Base-by-base conservation (phyloP, 2,329 filamentous ascomycete genomes). In the Cryphonectria radicalis region DNA sequence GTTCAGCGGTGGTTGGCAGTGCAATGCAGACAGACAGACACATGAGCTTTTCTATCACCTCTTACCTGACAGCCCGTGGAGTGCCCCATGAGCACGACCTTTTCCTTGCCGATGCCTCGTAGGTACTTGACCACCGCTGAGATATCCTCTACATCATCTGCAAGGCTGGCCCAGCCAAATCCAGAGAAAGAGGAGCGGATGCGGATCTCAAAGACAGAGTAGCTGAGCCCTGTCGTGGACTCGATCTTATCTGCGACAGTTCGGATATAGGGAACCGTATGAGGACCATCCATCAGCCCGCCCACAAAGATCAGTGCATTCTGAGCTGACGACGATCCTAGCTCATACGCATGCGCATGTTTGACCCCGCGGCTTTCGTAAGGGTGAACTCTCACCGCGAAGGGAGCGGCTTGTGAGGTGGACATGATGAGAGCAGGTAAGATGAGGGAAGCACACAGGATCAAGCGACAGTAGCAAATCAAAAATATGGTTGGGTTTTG, bases 261-360 rank as follows among this genome's bases (percentile, higher is more conserved):
- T 6, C 84, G 82, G 64, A 84, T 81, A 72, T 92, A 93, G 0
- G 85, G 81, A 11, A 92, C 85, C 0, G 89, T 90, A 73, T 92
- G 88, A 71, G 91, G 88, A 1, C 91, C 91, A 79, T 93, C 92
- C 53, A 86, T 86, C 22, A 94, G 86, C 50, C 92, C 92, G 73
- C 90, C 91, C 73, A 93, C 86, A 81, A 92, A 92, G 72, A 94
- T 80, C 68, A 94, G 80, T 3, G 89, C 90, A 79, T 93, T 89
- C 14, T 53, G 64, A 25, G 65, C 60, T 19, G 67, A 28, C 25
- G 74, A 74, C 4, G 71, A 63, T 22, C 73, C 73, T 64, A 75
- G 68, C 60, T 78, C 77, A 65, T 78, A 78, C 50, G 75, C 73
- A 65, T 75, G 76, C 11, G 75, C 72, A 35, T 71, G 37, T 19